Evolutionary conservation across 2,329 filamentous ascomycete genomes (phyloP).

Genomic region (Xylaria polymorpha): DNA sequence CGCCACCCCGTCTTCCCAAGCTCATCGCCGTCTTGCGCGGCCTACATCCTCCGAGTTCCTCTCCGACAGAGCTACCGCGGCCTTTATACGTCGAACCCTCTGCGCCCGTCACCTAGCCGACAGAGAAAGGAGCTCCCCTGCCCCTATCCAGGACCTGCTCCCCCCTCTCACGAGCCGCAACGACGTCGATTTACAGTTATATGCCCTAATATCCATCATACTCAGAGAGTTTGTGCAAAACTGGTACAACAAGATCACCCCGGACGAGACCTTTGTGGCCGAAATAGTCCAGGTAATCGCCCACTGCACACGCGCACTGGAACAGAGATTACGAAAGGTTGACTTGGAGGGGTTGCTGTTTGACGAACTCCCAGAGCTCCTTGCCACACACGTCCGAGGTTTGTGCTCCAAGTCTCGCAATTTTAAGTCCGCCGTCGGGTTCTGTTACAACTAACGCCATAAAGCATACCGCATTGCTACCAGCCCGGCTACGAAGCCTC

Average conservation of each 20-base stretch:
- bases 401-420: constrained; percentile 42
- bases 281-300: constrained; percentile 92
- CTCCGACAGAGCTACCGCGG: constrained; percentile 81
- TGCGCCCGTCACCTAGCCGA: constrained; percentile 77
- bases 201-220: constrained; percentile 90
- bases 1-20: constrained; percentile 47
- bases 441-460: constrained; percentile 34
- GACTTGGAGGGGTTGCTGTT: constrained; percentile 86
- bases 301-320: constrained; percentile 87
- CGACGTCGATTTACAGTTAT: constrained; percentile 91
- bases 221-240: constrained; percentile 89
- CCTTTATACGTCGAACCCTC: constrained; percentile 84
- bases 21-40: constrained; percentile 48
- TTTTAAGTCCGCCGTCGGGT: neutral
- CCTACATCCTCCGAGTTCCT: constrained; percentile 61
- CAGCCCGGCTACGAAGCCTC: constrained; percentile 66
- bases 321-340: constrained; percentile 84
- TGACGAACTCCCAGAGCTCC: constrained; percentile 85
- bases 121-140: constrained; percentile 63
- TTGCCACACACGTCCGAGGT: constrained; percentile 86
- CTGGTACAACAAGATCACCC: constrained; percentile 94
- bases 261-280: constrained; percentile 86
- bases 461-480: constrained; percentile 79
- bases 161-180: constrained; percentile 95
- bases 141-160: constrained; percentile 81